Percentiles rank a stretch among this genome's conserved stretches.
Evolutionary conservation across 495 filamentous ascomycete genomes (phyloP).

Genomic region (Aspergillus avenaceus): DNA sequence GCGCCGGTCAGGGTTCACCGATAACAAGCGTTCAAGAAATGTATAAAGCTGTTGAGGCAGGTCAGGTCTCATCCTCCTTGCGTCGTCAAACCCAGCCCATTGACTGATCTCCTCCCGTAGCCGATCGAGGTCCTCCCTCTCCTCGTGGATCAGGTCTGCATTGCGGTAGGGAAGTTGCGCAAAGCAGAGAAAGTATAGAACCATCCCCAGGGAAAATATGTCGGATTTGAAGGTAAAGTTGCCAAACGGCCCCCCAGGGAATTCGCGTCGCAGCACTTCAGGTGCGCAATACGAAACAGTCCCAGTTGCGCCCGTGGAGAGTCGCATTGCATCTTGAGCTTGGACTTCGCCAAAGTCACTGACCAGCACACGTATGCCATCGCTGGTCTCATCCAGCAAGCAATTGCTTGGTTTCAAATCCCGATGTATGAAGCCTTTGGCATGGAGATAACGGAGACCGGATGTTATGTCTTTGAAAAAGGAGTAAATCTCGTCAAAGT

Average conservation of each 20-base stretch:
- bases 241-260: conserved; percentile 65
- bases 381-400: conserved; percentile 71
- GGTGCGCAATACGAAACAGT: conserved; percentile 98
- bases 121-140: conserved; percentile 82
- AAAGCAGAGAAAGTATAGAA: conserved; percentile 96
- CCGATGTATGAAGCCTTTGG: conserved; percentile 91
- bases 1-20: conserved; percentile 69
- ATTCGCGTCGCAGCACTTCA: conserved; percentile 74
- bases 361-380: conserved; percentile 72
- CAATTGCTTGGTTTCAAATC: conserved; percentile 97
- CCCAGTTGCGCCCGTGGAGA: conserved; percentile 88
- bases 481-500: conserved; percentile 90
- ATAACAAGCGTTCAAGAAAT: conserved; percentile 73
- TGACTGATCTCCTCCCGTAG: conserved; percentile 81
- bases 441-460: conserved; percentile 84
- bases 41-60: conserved; percentile 83
- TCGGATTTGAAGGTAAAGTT: conserved; percentile 97
- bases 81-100: conserved; percentile 84
- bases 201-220: conserved; percentile 96
- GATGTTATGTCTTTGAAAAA: conserved; percentile 96
- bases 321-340: conserved; percentile 68
- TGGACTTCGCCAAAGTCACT: conserved; percentile 98
- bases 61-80: conserved; percentile 67
- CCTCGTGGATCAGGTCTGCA: conserved; percentile 82
- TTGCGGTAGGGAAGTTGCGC: conserved; percentile 78